phyloP scores from a whole-genome alignment of 2,329 filamentous ascomycete species.

The Colletotrichum sp. region DNA sequence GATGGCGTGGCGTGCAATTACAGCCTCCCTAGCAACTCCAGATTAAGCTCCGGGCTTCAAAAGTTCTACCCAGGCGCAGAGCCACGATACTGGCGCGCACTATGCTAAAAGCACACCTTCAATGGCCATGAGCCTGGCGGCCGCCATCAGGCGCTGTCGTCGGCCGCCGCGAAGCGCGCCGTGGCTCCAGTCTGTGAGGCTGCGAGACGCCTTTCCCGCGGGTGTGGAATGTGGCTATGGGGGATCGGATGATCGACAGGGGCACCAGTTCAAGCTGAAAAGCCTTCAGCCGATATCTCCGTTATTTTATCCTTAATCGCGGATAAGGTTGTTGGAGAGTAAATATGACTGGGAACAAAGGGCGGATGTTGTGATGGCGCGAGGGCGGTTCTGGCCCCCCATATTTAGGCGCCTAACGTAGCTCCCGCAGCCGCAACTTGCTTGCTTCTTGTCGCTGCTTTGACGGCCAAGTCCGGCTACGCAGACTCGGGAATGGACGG shows the following conservation, averaged over 20 bases:
- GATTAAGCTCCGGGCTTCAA: neutral
- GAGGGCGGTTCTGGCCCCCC: neutral
- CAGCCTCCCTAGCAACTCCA: neutral
- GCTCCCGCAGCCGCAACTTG: neutral
- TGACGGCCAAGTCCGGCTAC: neutral
- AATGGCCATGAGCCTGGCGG: neutral
- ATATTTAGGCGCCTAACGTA: neutral
- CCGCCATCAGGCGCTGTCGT: neutral
- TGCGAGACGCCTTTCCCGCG: neutral
- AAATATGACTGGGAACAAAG: neutral
- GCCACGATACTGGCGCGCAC: neutral
- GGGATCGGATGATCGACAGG: neutral
- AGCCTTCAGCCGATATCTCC: neutral
- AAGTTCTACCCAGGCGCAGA: neutral
- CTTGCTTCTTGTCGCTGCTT: neutral
- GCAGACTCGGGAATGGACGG: neutral
- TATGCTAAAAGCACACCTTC: neutral
- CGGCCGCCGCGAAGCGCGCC: neutral
- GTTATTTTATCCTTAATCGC: neutral
- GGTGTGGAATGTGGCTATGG: neutral
- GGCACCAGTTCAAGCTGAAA: neutral
- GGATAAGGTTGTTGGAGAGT: neutral
- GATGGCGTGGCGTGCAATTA: neutral
- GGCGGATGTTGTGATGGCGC: neutral
- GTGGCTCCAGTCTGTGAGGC: neutral